Evolutionary conservation across 345 rosid species (phyloP).

Genomic region (Limnanthes douglasii): DNA sequence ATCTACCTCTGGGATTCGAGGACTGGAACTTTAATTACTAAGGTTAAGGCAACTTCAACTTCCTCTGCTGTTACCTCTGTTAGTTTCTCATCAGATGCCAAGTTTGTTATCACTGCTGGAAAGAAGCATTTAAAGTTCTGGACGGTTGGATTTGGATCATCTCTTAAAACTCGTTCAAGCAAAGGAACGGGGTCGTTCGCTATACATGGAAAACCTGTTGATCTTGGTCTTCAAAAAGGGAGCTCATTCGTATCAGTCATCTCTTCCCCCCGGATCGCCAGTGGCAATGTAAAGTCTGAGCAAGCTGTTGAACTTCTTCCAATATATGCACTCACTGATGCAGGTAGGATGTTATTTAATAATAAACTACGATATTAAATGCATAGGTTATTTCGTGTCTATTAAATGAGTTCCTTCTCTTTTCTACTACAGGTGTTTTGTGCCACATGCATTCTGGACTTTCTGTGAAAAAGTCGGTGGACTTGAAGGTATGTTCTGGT

Average conservation of each 20-base stretch:
- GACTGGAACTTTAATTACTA: slow-evolving; percentile 33
- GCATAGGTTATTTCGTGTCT: slow-evolving; percentile 7
- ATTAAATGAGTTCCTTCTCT: slow-evolving; percentile 1
- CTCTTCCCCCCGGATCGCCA: slow-evolving; percentile 17
- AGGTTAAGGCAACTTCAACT: slow-evolving; percentile 57
- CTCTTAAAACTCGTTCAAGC: slow-evolving; percentile 33
- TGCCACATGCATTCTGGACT: slow-evolving; percentile 33
- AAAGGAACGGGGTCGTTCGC: slow-evolving; percentile 21
- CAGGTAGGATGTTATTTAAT: slow-evolving; percentile 27
- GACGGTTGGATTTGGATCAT: slow-evolving; percentile 45
- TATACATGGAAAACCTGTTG: slow-evolving; percentile 39
- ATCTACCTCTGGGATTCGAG: slow-evolving; percentile 79
- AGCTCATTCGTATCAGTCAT: slow-evolving; percentile 47
- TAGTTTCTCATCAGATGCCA: slow-evolving; percentile 48
- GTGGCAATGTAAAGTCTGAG: slow-evolving; percentile 12
- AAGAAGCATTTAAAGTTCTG: slow-evolving; percentile 67
- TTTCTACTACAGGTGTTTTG: slow-evolving; percentile 38
- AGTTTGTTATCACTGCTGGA: slow-evolving; percentile 61
- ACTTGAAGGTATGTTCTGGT: slow-evolving; percentile 49
- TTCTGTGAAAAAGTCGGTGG: slow-evolving; percentile 32
- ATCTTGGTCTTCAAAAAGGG: slow-evolving; percentile 44
- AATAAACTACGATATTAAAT: slow-evolving; percentile 7
- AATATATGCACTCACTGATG: slow-evolving; percentile 47
- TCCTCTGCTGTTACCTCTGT: slow-evolving; percentile 44
- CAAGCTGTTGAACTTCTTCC: slow-evolving; percentile 19